phyloP scores from a whole-genome alignment of 306 rosid genomes.

The Rubus parviflorus region DNA sequence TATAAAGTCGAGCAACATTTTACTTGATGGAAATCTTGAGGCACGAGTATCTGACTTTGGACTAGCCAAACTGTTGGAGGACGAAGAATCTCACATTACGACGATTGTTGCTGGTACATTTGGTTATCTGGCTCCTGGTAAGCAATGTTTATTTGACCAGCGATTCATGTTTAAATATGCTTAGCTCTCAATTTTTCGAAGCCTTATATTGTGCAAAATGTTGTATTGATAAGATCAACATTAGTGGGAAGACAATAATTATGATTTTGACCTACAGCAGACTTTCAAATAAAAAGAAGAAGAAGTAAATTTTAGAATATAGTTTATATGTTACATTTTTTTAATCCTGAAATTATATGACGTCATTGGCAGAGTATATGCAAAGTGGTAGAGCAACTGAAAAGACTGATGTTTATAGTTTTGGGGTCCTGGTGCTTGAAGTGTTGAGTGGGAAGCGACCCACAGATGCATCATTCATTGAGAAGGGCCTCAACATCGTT shows the following conservation, averaged over 20 bases:
- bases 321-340: neutral
- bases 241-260: neutral
- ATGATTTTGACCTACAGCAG: neutral
- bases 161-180: neutral
- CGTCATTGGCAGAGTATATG: slow-evolving; percentile 81
- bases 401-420: slow-evolving; percentile 92
- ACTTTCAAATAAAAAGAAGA: neutral
- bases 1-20: slow-evolving; percentile 95
- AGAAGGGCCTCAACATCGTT: slow-evolving; percentile 95
- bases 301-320: neutral
- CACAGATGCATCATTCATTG: slow-evolving; percentile 89
- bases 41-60: slow-evolving; percentile 99
- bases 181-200: slow-evolving; percentile 2
- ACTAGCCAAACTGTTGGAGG: slow-evolving; percentile 93
- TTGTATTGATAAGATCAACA: neutral
- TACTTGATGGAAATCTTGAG: slow-evolving; percentile 89
- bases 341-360: slow-evolving; percentile 12
- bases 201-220: neutral
- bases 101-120: slow-evolving; percentile 99
- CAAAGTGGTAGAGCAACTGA: slow-evolving; percentile 99
- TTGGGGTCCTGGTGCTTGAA: slow-evolving; percentile 92
- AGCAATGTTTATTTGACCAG: slow-evolving; percentile 19
- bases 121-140: slow-evolving; percentile 99
- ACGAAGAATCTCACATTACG: slow-evolving; percentile 94
- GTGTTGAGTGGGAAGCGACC: slow-evolving; percentile 96